phyloP scores from a whole-genome alignment of 2,329 filamentous ascomycete species.

The Alternaria atra region DNA sequence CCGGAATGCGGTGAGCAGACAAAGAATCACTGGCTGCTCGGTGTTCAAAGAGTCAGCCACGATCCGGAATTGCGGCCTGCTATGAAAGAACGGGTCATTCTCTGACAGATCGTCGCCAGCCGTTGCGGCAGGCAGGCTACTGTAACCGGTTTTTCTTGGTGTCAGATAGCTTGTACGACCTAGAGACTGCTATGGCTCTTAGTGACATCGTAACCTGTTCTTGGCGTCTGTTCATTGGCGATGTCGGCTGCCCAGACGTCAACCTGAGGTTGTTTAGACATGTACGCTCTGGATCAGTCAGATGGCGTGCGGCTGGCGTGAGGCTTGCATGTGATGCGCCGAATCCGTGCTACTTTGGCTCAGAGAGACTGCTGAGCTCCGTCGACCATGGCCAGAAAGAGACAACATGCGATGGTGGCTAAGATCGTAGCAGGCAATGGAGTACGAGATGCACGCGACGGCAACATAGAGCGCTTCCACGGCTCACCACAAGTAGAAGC shows the following conservation, averaged over 20 bases:
- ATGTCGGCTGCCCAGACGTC: slow-evolving; percentile 19
- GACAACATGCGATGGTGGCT: slow-evolving; percentile 27
- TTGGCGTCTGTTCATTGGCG: slow-evolving; percentile 18
- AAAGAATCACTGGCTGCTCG: slow-evolving; percentile 16
- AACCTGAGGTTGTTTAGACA: slow-evolving; percentile 2
- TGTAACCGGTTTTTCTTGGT: slow-evolving; percentile 36
- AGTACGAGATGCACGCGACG: slow-evolving; percentile 26
- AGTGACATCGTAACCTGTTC: slow-evolving; percentile 5
- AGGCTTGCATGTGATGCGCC: slow-evolving; percentile 35
- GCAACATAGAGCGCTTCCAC: slow-evolving; percentile 26
- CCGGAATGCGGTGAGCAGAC: slow-evolving; percentile 19
- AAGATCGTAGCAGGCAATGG: slow-evolving; percentile 26
- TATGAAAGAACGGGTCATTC: slow-evolving; percentile 14
- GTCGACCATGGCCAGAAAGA: slow-evolving; percentile 25
- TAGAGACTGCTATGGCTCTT: slow-evolving; percentile 1
- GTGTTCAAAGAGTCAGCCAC: slow-evolving; percentile 20
- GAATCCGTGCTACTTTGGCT: slow-evolving; percentile 18
- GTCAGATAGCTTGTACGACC: slow-evolving; percentile 18
- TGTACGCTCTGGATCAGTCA: slow-evolving; percentile 15
- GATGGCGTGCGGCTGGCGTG: slow-evolving; percentile 27
- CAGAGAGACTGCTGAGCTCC: slow-evolving; percentile 21
- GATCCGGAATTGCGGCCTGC: slow-evolving; percentile 25
- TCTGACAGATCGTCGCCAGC: slow-evolving; percentile 34
- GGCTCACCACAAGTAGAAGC: slow-evolving; percentile 29
- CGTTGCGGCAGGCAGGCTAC: slow-evolving; percentile 38